Evolutionary conservation across 164 flowering plant genomes (phyloP).

Genomic region (Vitis amurensis): DNA sequence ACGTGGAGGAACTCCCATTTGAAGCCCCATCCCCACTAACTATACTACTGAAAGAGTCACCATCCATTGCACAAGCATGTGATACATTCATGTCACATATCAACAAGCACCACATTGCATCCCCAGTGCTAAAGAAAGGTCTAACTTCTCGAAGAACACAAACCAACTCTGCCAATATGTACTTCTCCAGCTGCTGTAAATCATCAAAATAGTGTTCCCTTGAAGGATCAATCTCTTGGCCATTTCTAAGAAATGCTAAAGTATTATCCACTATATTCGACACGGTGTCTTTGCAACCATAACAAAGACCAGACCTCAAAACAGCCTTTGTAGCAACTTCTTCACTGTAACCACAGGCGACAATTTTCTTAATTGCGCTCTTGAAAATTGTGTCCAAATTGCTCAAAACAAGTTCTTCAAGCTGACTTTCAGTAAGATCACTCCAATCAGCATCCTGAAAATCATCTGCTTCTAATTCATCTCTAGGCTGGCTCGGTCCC

Average conservation of each 20-base stretch:
- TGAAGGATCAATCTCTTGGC: conserved; percentile 55
- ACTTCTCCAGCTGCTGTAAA: conserved; percentile 78
- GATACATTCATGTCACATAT: conserved; percentile 94
- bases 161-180: conserved; percentile 83
- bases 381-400: conserved; percentile 76
- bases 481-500: conserved; percentile 38
- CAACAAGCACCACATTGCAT: conserved; percentile 96
- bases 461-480: conserved; percentile 50
- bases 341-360: conserved; percentile 77
- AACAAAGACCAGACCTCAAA: conserved; percentile 79
- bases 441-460: conserved; percentile 83
- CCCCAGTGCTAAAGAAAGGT: conserved; percentile 86
- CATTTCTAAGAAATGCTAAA: conserved; percentile 59
- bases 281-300: conserved; percentile 81
- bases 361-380: conserved; percentile 77
- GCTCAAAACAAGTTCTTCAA: conserved; percentile 78
- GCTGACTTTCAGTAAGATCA: conserved; percentile 71
- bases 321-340: conserved; percentile 76
- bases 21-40: conserved; percentile 35
- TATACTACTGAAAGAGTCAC: conserved; percentile 47
- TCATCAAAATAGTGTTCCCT: conserved; percentile 70
- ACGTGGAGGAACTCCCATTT: conserved; percentile 34
- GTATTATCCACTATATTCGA: conserved; percentile 91
- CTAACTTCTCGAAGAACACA: conserved; percentile 83
- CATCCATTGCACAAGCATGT: conserved; percentile 90